Evolutionary conservation across 2,329 filamentous ascomycete genomes (phyloP), one percentile per base, ranked within the genome.

Genomic region (Penicillium rolfsii): DNA sequence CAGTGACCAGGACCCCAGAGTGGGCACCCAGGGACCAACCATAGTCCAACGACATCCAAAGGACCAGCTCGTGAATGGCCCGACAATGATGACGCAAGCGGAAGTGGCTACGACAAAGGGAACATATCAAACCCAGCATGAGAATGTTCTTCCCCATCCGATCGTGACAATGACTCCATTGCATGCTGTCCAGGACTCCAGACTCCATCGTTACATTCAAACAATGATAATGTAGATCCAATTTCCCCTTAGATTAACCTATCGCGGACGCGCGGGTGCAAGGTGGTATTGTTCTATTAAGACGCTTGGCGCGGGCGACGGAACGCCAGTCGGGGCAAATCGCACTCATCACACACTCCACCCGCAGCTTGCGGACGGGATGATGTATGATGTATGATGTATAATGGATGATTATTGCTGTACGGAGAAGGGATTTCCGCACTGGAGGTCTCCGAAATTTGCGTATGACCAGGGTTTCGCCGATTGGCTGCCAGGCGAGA

Each of bases 21-120:
- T 28, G 28, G 35, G 35, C 3, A 40, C 5, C 33, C 5, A 38
- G 50, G 52, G 52, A 35, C 38, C 52, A 55, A 55, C 26, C 19
- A 2, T 22, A 55, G 19, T 26, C 3, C 40, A 30, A 45, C 40
- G 26, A n/a, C 9, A 24, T 16, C 26, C 38, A 36, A 36, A 14
- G 35, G 14, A 36, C 38, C 11, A 26, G 19, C 19, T 46, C 19
- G 41, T 24, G 19, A 28, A 26, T 55, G 57, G 14, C 52, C 52
- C 19, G 41, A 22, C 41, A 43, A 59, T 55, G 8, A 59, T 59
- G 57, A 59, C 52, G 57, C 57, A 59, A 55, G 52, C 57, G 50
- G 50, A 52, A 54, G 38, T 33, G 52, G 38, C 52, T 54, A 26
- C 28, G 22, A 54, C 28, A 40, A 12, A 22, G 38, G 11, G 19